Evolutionary conservation across 2,329 filamentous ascomycete species (phyloP).

Genomic region (Thielaviopsis musarum): DNA sequence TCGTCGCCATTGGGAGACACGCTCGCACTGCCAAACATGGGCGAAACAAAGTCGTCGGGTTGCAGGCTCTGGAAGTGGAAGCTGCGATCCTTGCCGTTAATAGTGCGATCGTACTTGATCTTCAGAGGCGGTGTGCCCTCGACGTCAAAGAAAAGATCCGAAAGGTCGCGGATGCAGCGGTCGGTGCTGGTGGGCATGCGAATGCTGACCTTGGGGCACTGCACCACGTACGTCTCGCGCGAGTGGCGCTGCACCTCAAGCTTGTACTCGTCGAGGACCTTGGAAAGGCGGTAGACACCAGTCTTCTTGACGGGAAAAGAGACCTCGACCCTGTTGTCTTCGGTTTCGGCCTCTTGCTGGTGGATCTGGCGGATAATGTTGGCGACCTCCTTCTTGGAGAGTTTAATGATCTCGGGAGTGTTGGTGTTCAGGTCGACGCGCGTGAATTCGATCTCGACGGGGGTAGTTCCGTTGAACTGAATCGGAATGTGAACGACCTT

Average conservation of each 20-base stretch:
- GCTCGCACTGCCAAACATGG: constrained; percentile 47
- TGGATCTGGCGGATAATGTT: constrained; percentile 53
- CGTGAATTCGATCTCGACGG: constrained; percentile 74
- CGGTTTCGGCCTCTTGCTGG: constrained; percentile 46
- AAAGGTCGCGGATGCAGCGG: constrained; percentile 76
- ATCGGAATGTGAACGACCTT: constrained; percentile 58
- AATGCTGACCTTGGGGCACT: constrained; percentile 67
- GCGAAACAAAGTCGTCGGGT: constrained; percentile 69
- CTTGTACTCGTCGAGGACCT: constrained; percentile 83
- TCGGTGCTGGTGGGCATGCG: constrained; percentile 43
- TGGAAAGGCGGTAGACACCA: constrained; percentile 70
- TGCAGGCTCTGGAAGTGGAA: constrained; percentile 89
- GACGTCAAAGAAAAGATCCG: constrained; percentile 67
- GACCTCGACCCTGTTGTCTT: constrained; percentile 46
- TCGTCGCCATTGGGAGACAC: constrained; percentile 42
- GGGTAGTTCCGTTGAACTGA: constrained; percentile 83
- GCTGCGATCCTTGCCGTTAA: constrained; percentile 69
- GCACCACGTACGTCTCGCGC: constrained; percentile 68
- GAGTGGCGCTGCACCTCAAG: constrained; percentile 68
- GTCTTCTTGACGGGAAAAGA: constrained; percentile 66
- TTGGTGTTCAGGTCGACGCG: constrained; percentile 73
- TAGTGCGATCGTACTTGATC: constrained; percentile 76
- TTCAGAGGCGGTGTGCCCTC: constrained; percentile 80
- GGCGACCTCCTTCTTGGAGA: constrained; percentile 57
- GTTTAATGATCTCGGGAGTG: constrained; percentile 60